Conservation (phyloP, 768 basidiomycete species). For the Bullera alba region DNA sequence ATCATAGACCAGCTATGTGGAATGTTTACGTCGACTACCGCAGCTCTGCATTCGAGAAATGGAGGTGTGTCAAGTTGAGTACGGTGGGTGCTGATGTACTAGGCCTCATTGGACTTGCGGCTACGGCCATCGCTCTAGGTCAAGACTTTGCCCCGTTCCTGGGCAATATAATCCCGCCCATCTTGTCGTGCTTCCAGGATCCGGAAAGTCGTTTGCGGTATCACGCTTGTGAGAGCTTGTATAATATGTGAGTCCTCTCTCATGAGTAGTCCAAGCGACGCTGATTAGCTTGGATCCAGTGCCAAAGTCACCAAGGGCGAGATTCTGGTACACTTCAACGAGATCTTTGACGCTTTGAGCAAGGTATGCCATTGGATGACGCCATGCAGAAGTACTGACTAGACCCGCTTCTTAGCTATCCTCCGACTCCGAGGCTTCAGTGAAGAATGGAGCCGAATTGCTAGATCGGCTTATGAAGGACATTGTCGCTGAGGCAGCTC, state of each 20-base stretch:
- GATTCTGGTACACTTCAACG: constrained; percentile 93
- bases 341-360: constrained; percentile 93
- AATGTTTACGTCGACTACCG: constrained; percentile 76
- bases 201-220: constrained; percentile 87
- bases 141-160: constrained; percentile 90
- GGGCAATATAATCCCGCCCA: constrained; percentile 80
- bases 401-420: constrained; percentile 60
- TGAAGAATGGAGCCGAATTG: constrained; percentile 96
- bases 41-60: constrained; percentile 81
- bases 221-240: constrained; percentile 95
- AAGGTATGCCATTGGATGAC: constrained; percentile 67
- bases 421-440: constrained; percentile 88
- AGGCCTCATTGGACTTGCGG: constrained; percentile 86
- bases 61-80: constrained; percentile 56
- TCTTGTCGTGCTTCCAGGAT: constrained; percentile 87
- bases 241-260: constrained; percentile 61
- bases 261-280: neutral
- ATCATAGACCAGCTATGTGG: constrained; percentile 93
- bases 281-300: constrained; percentile 2
- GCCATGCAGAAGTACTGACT: neutral
- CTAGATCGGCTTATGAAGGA: constrained; percentile 96
- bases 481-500: constrained; percentile 92
- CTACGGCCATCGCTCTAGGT: constrained; percentile 91
- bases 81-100: too few relatives aligned
- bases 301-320: constrained; percentile 84